Evolutionary conservation across 2,329 filamentous ascomycete genomes (phyloP).

Genomic region (Pseudocercospora fuligena): DNA sequence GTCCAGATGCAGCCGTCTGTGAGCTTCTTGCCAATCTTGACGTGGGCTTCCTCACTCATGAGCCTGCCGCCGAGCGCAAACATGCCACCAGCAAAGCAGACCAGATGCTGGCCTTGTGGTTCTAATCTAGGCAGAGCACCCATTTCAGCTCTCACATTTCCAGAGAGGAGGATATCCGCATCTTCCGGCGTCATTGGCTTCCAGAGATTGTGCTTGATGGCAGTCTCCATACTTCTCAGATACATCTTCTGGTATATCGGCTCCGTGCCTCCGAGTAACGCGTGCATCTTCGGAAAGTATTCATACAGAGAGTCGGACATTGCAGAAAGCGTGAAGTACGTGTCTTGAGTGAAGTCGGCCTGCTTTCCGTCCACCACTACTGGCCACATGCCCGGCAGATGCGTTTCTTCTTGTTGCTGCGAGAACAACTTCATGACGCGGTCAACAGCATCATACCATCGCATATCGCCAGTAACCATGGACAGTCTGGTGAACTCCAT

Average conservation of each 20-base stretch:
- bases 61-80: conserved; percentile 63
- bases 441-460: conserved; percentile 53
- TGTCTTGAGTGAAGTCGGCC: conserved; percentile 48
- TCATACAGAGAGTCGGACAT: conserved; percentile 47
- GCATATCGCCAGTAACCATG: conserved; percentile 50
- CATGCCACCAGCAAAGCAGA: conserved; percentile 67
- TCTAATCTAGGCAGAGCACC: conserved; percentile 42
- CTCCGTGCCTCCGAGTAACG: conserved; percentile 53
- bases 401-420: conserved; percentile 48
- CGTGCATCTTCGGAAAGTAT: conserved; percentile 55
- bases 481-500: conserved; percentile 56
- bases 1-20: conserved; percentile 68
- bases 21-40: conserved; percentile 61
- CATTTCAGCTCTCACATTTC: conserved; percentile 45
- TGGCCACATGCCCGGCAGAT: conserved; percentile 55
- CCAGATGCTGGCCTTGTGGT: conserved; percentile 62
- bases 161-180: conserved; percentile 53
- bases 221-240: conserved; percentile 54
- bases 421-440: conserved; percentile 50
- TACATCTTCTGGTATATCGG: conserved; percentile 60
- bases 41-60: conserved; percentile 59
- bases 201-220: conserved; percentile 53
- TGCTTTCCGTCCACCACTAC: conserved; percentile 49
- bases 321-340: conserved; percentile 42
- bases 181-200: conserved; percentile 55